Percentiles rank a stretch among this genome's conserved stretches.
Conservation (phyloP, 495 filamentous ascomycete genomes). For the Massariosphaeria phaeospora region DNA sequence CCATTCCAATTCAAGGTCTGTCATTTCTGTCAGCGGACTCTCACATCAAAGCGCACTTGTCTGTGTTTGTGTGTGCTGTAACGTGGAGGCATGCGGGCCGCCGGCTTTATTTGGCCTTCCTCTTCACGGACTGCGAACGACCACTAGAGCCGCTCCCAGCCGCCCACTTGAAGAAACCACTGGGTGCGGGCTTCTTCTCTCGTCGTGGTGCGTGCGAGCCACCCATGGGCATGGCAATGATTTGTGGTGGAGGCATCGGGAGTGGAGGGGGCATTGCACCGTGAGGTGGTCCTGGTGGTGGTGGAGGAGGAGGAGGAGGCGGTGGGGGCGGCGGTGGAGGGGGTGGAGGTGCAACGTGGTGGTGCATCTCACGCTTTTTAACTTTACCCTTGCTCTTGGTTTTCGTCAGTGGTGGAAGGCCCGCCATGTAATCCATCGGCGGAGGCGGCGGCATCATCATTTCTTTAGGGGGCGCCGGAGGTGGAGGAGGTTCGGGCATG, state of each 20-base stretch:
- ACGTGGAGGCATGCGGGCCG: constrained; percentile 10
- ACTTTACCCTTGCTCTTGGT: constrained; percentile 5
- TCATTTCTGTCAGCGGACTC: neutral
- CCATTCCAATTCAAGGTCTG: neutral
- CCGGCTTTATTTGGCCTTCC: constrained; percentile 30
- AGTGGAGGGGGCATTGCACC: neutral
- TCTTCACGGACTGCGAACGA: constrained; percentile 30
- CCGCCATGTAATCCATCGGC: neutral
- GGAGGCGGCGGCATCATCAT: constrained; percentile 2
- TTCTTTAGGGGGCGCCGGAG: neutral
- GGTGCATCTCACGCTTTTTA: constrained; percentile 2
- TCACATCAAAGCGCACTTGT: constrained; percentile 24
- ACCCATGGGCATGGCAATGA: neutral
- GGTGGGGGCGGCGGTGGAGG: constrained; percentile 28
- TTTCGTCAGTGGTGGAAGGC: neutral
- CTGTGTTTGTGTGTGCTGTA: constrained; percentile 7
- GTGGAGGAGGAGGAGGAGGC: constrained; percentile 21
- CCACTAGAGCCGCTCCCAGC: constrained; percentile 18
- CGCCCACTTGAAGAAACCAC: constrained; percentile 27
- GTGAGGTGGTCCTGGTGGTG: constrained; percentile 2
- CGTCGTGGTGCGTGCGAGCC: neutral
- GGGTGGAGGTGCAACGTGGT: constrained; percentile 9
- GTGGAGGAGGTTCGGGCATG: constrained; percentile 56
- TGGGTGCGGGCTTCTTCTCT: neutral
- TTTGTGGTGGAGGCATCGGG: neutral